Base-by-base conservation (phyloP, 2,329 filamentous ascomycete genomes). In the Claviceps sp. region DNA sequence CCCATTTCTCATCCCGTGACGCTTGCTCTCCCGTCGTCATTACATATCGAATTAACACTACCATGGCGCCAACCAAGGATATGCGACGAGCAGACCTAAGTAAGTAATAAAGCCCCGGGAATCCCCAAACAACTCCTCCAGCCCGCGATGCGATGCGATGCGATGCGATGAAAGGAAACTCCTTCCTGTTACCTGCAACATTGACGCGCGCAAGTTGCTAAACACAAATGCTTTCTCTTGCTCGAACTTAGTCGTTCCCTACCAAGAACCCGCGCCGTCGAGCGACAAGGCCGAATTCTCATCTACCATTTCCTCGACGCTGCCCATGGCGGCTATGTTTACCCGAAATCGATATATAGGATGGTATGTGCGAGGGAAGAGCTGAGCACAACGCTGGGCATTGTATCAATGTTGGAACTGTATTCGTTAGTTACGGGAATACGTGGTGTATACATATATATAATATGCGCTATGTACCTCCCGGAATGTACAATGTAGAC, bases 261-360 rank as follows among this genome's bases (percentile, higher is more conserved):
- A 93, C 69, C 81, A 88, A 68, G 85, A 85, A 60, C 88, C 88
- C 44, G 73, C 76, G 48, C 73, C 79, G 60, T 81, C 83, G 62
- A 78, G 76, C 62, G 77, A 79, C 20, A 62, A 73, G 56, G 72
- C 78, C 58, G 89, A 95, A 63, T 78, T 95, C 67, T 75, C 80
- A 50, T 84, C 85, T 69, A 88, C 76, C 30, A 63, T 84, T 52
- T 73, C 77, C 30, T 91, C 84, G 63, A 94, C 90, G 38, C 75
- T 97, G 64, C 91, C 91, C 54, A 96, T 96, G 91, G 89, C 88
- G 54, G 90, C 90, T 57, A 94, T 95, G 77, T 93, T 95, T 66
- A 93, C 86, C 61, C 79, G 89, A 59, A 95, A 95, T 72, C 86
- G 87, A 77, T 93, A 79, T 62, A 71, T 84, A 53, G 81, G 81